A percentile compares a stretch with the other conserved stretches of the same genome.
Conservation (phyloP, 2,329 filamentous ascomycete species). For the Venturia effusa region DNA sequence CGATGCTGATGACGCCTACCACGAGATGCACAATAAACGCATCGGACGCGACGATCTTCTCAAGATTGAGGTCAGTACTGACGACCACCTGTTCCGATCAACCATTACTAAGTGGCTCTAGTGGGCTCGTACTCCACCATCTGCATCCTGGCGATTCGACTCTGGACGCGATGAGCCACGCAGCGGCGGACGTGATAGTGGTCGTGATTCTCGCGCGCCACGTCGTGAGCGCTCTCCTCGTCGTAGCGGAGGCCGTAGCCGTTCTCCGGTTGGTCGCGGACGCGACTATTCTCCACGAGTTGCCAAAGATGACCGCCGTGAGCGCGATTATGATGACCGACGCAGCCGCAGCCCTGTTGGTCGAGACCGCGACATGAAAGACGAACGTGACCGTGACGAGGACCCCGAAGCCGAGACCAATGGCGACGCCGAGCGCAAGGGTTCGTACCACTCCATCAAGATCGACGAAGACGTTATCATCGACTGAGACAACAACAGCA, state of each 20-base stretch:
- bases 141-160: constrained; percentile 96
- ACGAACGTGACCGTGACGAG: constrained; percentile 42
- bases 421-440: constrained; percentile 74
- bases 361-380: constrained; percentile 50
- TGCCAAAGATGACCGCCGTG: constrained; percentile 69
- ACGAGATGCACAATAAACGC: constrained; percentile 99
- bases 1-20: constrained; percentile 96
- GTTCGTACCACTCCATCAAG: constrained; percentile 35
- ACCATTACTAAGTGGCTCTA: constrained; percentile 27
- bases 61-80: constrained; percentile 78
- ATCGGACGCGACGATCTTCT: constrained; percentile 89
- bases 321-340: constrained; percentile 58
- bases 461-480: constrained; percentile 18
- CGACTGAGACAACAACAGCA: constrained; percentile 26
- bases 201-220: constrained; percentile 55
- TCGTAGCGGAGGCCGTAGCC: constrained; percentile 25
- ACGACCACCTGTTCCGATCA: neutral
- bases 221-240: constrained; percentile 56
- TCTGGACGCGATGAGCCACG: constrained; percentile 60
- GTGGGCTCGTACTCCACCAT: constrained; percentile 98
- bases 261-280: constrained; percentile 45
- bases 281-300: constrained; percentile 67
- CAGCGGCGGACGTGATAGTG: constrained; percentile 40
- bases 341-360: constrained; percentile 54
- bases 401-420: constrained; percentile 69